Evolutionary conservation across 2,329 filamentous ascomycete genomes (phyloP).

Genomic region (Karstenula rhodostoma): DNA sequence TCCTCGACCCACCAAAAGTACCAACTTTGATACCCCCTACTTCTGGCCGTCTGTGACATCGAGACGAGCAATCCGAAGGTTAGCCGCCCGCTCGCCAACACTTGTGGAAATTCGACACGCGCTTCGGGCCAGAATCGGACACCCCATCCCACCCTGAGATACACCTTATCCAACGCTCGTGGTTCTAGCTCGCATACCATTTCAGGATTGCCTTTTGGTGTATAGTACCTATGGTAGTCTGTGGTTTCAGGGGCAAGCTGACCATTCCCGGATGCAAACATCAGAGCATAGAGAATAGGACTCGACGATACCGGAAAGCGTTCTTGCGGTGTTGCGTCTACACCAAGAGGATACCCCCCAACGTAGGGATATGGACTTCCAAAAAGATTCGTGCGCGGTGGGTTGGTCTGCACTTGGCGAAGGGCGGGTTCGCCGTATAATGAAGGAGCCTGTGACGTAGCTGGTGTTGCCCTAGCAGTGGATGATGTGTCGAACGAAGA

Average conservation of each 20-base stretch:
- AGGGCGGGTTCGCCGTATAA: background rate
- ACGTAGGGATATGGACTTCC: background rate
- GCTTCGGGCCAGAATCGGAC: background rate
- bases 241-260: background rate
- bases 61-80: background rate
- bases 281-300: too few relatives aligned
- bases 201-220: background rate
- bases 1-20: background rate
- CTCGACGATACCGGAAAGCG: too few relatives aligned
- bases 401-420: background rate
- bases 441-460: background rate
- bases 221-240: background rate
- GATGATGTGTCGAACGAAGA: too few relatives aligned
- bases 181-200: background rate
- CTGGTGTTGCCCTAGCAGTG: background rate
- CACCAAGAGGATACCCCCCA: background rate
- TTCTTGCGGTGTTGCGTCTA: background rate
- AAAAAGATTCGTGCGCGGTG: background rate
- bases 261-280: too few relatives aligned
- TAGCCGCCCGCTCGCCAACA: background rate
- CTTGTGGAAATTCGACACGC: background rate
- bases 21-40: background rate
- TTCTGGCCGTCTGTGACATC: background rate
- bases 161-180: background rate
- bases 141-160: background rate